These are phyloP conservation scores for Avena atlantica DNA, from an alignment of 176 grass and related monocot genomes.

Conservation along the genomic window DNA sequence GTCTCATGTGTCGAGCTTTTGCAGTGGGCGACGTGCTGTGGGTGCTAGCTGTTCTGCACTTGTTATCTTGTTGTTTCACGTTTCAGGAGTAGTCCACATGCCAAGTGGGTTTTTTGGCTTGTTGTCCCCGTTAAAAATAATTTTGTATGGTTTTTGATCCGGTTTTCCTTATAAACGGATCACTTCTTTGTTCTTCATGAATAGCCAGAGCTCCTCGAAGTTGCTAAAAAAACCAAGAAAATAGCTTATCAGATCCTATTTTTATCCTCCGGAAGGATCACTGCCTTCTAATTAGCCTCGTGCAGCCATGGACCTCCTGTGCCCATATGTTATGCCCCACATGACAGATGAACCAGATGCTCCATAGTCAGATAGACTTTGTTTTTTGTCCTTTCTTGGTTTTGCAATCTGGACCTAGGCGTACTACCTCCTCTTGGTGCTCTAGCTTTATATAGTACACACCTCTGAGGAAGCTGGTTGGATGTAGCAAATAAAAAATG, in stretches of 20 bases:
- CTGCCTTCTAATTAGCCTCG: not conserved
- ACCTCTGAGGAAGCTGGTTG: not conserved
- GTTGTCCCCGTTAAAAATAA: too few relatives aligned
- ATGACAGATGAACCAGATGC: not conserved
- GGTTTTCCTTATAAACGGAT: too few relatives aligned
- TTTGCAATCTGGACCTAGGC: slow-evolving; percentile 20
- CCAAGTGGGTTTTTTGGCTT: too few relatives aligned
- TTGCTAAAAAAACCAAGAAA: too few relatives aligned
- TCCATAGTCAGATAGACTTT: not conserved
- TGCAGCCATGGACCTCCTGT: not conserved
- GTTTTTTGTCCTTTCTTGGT: slow-evolving; percentile 26
- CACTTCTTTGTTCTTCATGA: too few relatives aligned
- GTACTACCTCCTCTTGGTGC: slow-evolving; percentile 14
- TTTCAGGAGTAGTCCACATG: not conserved
- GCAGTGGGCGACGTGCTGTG: not conserved
- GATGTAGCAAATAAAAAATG: not conserved
- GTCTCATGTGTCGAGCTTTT: not conserved
- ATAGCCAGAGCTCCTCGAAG: too few relatives aligned
- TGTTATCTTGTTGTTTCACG: not conserved
- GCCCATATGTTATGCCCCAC: not conserved
- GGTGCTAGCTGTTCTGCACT: not conserved
- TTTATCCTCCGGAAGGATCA: too few relatives aligned
- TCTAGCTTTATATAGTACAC: slow-evolving; percentile 9
- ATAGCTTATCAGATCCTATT: too few relatives aligned
- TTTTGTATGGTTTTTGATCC: too few relatives aligned